Base-by-base conservation (phyloP, 2,329 filamentous ascomycete species). In the Fusarium lyarnte region DNA sequence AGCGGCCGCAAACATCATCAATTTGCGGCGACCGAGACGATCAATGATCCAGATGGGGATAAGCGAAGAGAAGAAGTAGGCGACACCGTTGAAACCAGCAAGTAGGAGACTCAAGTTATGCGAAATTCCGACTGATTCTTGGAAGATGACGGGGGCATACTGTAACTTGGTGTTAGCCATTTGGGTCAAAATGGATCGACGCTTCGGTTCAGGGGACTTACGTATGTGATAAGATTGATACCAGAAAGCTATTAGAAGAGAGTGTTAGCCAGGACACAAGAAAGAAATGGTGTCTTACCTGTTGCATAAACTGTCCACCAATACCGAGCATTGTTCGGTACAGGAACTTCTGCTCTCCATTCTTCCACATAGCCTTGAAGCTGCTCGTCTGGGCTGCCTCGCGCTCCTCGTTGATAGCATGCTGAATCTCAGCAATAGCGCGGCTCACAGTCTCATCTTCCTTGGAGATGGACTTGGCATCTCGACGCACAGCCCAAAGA, bases 21-120 rank as follows among this genome's bases (percentile, higher is more conserved):
- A 82, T 75, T 88, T 89, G 13, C 89, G 82, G 9, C 88, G 84
- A 23, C 88, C 89, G 70, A 86, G 85, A 5, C 78, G 77, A 39
- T 82, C 80, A 33, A 82, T 80, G 29, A 80, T 61, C 78, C 79
- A 82, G 38, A 81, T 80, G 0, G 79, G 78, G 5, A 81, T 74
- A 23, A 66, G 29, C 1, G 63, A 8, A 76, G 69, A n/a, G 25
- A 81, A 52, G 45, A 81, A 80, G 66, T 81, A 81, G 3, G 78
- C 78, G n/a, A 82, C 69, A 16, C 84, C 84, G 59, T 86, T 86
- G 73, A 87, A 87, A 1, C 89, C 87, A 8, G 85, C 87, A 17
- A 85, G 74, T 19, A 88, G 86, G 0, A 89, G 79, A 0, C 89
- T 85, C 1, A 85, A 54, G 52, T 84, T 82, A 43, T 81, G 81